Base-by-base conservation (phyloP, 1,139 yeast genomes). In the Yamadazyma dendronema region DNA sequence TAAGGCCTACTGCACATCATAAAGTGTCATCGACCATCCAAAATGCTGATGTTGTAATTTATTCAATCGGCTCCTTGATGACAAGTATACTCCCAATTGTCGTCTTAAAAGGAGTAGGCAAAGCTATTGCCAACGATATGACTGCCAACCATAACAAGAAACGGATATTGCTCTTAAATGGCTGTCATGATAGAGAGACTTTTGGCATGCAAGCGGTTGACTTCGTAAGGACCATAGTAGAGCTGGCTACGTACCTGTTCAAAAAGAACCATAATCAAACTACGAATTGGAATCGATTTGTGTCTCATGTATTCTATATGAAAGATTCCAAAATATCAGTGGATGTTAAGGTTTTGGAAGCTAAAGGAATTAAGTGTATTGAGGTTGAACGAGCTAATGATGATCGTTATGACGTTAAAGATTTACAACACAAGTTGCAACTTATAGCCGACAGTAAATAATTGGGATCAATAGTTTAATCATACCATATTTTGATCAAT, bases 401-500 rank as follows among this genome's bases (percentile, higher is more conserved):
- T 24, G 54, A 59, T 37, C 69, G 61, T 42, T 68, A 57, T 46
- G 76, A 72, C 48, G 56, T 62, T 44, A 55, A 50, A 3, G 77
- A 66, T 46, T 62, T 71, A 41, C 64, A 62, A 40, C 14, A 15
- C 2, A 60, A 61, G 31, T 48, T 74, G 40, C 39, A 22, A 14
- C 27, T 15, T 11, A 26, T 38, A 4, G 13, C 28, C 9, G 10
- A 11, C 6, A 28, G 12, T 17, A 7, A 17, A 28, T 15, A n/a
- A n/a, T n/a, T n/a, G n/a, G n/a, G n/a, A n/a, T n/a, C n/a, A n/a
- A n/a, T n/a, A n/a, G n/a, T n/a, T n/a, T 60, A 90, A 59, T 90
- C 97, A 54, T 89, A 90, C 97, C 97, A 94, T 76, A 94, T 88
- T 64, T 92, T 92, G 57, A 94, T 92, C 62, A 94, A 76, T 62